phyloP scores from a whole-genome alignment of 1,139 yeast genomes.

The Pichia sp. region DNA sequence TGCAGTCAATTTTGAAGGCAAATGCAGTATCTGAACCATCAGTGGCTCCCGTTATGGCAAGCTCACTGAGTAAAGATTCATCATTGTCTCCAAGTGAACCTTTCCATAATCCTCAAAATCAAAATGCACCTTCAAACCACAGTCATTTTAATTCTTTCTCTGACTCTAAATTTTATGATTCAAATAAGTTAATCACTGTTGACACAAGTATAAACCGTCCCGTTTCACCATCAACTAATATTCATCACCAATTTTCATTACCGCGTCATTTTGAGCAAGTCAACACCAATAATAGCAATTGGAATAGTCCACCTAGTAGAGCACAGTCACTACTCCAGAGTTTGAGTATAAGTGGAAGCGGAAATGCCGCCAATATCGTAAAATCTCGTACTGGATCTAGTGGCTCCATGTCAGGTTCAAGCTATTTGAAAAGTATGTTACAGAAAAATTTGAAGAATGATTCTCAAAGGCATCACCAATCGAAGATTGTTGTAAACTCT shows the following conservation, averaged over 20 bases:
- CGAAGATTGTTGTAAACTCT: not conserved
- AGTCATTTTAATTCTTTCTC: constrained; percentile 7
- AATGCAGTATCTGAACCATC: constrained; percentile 18
- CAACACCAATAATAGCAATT: not conserved
- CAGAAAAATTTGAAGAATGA: constrained; percentile 9
- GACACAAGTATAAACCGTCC: not conserved
- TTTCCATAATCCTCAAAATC: not conserved
- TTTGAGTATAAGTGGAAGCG: constrained; percentile 6
- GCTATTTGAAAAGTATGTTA: constrained; percentile 6
- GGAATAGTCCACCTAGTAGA: constrained; percentile 5
- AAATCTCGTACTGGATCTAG: constrained; percentile 13
- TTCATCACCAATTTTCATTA: not conserved
- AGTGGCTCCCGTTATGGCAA: not conserved
- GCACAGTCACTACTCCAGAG: constrained; percentile 10
- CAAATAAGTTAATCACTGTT: not conserved
- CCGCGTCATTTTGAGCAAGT: not conserved
- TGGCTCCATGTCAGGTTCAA: constrained; percentile 8
- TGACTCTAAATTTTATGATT: not conserved
- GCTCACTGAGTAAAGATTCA: constrained; percentile 2
- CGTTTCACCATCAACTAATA: not conserved
- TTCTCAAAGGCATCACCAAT: not conserved
- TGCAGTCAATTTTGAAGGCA: constrained; percentile 20
- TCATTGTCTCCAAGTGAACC: not conserved
- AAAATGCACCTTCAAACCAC: not conserved
- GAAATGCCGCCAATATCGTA: not conserved